phyloP scores from a whole-genome alignment of 768 basidiomycete species.

The Kwoniella bestiolae region DNA sequence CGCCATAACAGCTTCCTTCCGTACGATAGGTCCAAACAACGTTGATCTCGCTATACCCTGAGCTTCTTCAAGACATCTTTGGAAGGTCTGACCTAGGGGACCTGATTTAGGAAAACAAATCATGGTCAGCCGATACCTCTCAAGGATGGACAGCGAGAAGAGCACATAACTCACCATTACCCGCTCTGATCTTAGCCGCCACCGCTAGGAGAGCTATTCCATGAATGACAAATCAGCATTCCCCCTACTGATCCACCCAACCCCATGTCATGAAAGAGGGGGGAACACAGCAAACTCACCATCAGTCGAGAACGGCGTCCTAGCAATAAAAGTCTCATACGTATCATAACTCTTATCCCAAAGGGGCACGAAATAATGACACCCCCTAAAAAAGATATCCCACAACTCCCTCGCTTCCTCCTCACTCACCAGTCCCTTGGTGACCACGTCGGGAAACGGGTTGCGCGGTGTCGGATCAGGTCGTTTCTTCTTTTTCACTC shows the following conservation, averaged over 20 bases:
- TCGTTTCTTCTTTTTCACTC: conserved; percentile 52
- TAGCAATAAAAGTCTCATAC: conserved; percentile 86
- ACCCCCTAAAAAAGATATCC: conserved; percentile 96
- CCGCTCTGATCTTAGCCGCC: conserved; percentile 87
- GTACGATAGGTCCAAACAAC: conserved; percentile 87
- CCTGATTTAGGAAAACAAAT: conserved; percentile 11
- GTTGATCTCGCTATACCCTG: conserved; percentile 93
- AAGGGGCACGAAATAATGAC: conserved; percentile 93
- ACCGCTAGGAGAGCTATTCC: conserved; percentile 71
- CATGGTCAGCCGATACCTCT: neutral
- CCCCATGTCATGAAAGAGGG: conserved; percentile 1
- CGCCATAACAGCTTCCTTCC: conserved; percentile 90
- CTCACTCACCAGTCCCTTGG: conserved; percentile 81
- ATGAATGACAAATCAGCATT: neutral
- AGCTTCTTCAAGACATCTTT: conserved; percentile 89
- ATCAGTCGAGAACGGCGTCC: conserved; percentile 94
- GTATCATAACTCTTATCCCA: conserved; percentile 93
- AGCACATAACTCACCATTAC: conserved; percentile 64
- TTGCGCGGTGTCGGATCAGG: conserved; percentile 56
- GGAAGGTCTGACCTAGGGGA: conserved; percentile 80
- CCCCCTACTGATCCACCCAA: neutral
- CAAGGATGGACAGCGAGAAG: neutral
- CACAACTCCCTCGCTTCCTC: conserved; percentile 85
- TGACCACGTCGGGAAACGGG: conserved; percentile 57
- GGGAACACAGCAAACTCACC: conserved; percentile 57